Conservation (phyloP, 2,329 filamentous ascomycete genomes). For the Aspergillus glaucus region DNA sequence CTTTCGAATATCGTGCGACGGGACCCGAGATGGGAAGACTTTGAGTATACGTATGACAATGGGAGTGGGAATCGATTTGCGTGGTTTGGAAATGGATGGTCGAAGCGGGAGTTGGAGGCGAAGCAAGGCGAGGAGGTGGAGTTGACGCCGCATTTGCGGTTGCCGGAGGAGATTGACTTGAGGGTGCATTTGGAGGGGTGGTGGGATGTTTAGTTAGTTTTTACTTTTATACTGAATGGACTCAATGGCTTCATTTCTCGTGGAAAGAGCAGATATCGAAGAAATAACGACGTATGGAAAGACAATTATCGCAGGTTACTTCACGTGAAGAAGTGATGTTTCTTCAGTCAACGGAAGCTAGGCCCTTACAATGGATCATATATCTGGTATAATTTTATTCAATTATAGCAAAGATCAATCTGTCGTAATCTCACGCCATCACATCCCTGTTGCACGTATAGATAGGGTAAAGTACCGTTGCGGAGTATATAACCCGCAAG, state of each 20-base stretch:
- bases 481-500: too few species aligned
- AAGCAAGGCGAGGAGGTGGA: conserved; percentile 45
- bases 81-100: conserved; percentile 65
- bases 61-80: conserved; percentile 38
- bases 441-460: neutral
- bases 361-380: neutral
- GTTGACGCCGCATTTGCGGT: conserved; percentile 57
- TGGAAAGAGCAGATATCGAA: too few species aligned
- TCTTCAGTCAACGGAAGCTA: neutral
- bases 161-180: conserved; percentile 53
- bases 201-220: conserved; percentile 45
- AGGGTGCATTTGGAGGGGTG: conserved; percentile 61
- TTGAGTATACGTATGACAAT: conserved; percentile 46
- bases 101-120: conserved; percentile 46
- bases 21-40: conserved; percentile 56
- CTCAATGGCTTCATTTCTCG: neutral
- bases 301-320: too few species aligned
- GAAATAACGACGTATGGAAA: too few species aligned
- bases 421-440: neutral
- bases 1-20: conserved; percentile 54
- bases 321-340: too few species aligned
- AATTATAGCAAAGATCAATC: neutral
- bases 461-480: neutral
- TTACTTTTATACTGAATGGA: neutral
- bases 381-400: neutral